Evolutionary conservation across 352 stramenopile genomes (phyloP).

Genomic region (Pythium inflatum): DNA sequence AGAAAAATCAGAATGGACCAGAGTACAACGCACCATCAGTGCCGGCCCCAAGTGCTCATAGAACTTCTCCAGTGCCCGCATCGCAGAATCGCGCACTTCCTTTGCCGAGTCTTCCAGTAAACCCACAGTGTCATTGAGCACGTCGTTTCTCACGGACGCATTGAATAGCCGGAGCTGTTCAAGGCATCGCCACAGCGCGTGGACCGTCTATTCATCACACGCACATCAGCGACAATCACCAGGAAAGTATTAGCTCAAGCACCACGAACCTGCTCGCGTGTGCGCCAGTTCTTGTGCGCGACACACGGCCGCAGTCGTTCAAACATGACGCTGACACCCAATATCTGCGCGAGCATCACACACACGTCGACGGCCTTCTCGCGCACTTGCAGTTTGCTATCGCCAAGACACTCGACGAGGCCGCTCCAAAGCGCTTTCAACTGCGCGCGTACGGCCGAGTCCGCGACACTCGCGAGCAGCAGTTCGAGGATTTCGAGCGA

Average conservation of each 20-base stretch:
- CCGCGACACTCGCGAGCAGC: slow-evolving; percentile 50
- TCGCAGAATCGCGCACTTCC: slow-evolving; percentile 77
- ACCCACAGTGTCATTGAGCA: slow-evolving; percentile 63
- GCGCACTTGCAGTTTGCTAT: slow-evolving; percentile 75
- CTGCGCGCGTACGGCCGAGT: slow-evolving; percentile 50
- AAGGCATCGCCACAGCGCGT: slow-evolving; percentile 67
- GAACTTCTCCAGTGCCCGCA: slow-evolving; percentile 72
- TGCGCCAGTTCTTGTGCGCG: slow-evolving; percentile 86
- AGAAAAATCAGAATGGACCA: too few species aligned
- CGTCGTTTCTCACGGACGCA: slow-evolving; percentile 53
- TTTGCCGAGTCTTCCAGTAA: slow-evolving; percentile 83
- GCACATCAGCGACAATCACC: background rate
- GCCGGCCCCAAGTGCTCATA: slow-evolving; percentile 71
- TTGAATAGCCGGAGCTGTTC: slow-evolving; percentile 57
- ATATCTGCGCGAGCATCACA: slow-evolving; percentile 62
- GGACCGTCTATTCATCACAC: slow-evolving; percentile 48
- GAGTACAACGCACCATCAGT: slow-evolving; percentile 71
- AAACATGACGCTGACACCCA: slow-evolving; percentile 62
- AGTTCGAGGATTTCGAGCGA: slow-evolving; percentile 70
- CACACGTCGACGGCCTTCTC: slow-evolving; percentile 79
- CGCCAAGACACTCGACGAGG: slow-evolving; percentile 73
- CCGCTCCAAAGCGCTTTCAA: slow-evolving; percentile 73
- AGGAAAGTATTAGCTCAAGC: background rate
- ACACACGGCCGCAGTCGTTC: slow-evolving; percentile 48
- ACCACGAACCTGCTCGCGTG: slow-evolving; percentile 63